Base-by-base conservation (phyloP, 805 yeast species). In the Lachancea mirantina region DNA sequence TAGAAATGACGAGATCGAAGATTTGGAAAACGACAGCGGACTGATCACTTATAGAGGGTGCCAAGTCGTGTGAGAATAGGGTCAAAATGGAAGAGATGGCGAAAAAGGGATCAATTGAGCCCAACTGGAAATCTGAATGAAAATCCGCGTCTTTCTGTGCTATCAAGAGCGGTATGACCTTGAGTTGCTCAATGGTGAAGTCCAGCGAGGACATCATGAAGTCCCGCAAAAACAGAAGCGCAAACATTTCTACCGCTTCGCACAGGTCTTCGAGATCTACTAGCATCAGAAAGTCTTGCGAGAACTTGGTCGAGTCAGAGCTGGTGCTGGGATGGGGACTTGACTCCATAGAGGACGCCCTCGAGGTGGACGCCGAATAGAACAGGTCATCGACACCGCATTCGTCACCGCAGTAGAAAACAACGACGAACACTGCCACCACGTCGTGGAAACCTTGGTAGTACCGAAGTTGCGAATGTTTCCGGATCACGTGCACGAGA, bases 401-500 rank as follows among this genome's bases (percentile, higher is more conserved):
- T 14, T 19, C 22, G 13, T 18, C 34, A 10, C 41, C 40, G 25
- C 38, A 40, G 7, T 36, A 54, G 36, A 76, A 73, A 1, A 79
- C 72, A 11, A 79, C 50, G 4, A 82, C 59, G 5, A 83, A 62
- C 4, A 82, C 68, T 22, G 83, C 68, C 1, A 84, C 87, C 14
- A 92, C 64, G 47, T 92, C 97, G 56, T 89, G 97, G 55, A 71
- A 84, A 0, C 98, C 98, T 58, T 89, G 98, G 55, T 87, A 89
- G 56, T 89, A 89, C 38, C 74, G 65, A 25, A 88, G 61, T 3
- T 56, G 47, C 0, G 88, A 88, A 43, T 78, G 62, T 10, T 64
- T 67, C 23, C 84, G 59, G 9, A 92, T 62, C 2, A 85, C 63
- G 13, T 63, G 61, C 9, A 70, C 55, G 3, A 84, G 68, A 9